A percentile compares a stretch with the other conserved stretches of the same genome.
phyloP scores from a whole-genome alignment of 2,329 filamentous ascomycete species.

The Aspergillus sp. region DNA sequence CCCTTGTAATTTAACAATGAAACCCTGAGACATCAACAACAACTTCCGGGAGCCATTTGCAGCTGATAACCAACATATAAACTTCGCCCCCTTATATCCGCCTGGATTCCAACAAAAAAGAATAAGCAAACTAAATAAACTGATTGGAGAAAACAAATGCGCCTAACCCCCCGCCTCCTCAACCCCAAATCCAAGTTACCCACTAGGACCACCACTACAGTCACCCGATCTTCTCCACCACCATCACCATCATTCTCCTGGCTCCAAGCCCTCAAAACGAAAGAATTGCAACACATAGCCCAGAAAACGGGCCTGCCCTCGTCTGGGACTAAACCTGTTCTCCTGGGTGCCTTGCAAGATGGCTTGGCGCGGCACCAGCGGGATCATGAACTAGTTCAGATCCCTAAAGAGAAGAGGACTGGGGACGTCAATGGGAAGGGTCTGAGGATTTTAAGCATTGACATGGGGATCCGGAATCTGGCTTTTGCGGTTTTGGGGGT shows the following conservation, averaged over 20 bases:
- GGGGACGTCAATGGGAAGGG: background rate
- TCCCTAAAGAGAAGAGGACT: background rate
- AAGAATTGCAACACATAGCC: constrained; percentile 60
- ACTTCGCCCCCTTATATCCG: no score
- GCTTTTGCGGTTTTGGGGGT: constrained; percentile 64
- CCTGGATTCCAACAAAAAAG: no score
- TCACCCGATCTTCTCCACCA: background rate
- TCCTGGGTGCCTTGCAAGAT: constrained; percentile 52
- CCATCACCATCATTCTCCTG: constrained; percentile 18
- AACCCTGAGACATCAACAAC: background rate
- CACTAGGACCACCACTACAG: background rate
- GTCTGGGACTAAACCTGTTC: constrained; percentile 59
- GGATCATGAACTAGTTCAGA: background rate
- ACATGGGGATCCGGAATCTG: constrained; percentile 81
- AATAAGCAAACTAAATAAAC: background rate
- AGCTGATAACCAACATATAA: no score
- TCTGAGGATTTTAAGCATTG: constrained; percentile 69
- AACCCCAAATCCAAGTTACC: background rate
- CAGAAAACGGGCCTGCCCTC: constrained; percentile 60
- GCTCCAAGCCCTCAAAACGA: constrained; percentile 49
- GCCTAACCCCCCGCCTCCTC: background rate
- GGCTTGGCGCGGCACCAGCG: constrained; percentile 14
- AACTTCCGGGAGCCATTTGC: background rate
- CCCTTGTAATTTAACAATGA: background rate
- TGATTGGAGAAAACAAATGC: background rate